Evolutionary conservation across 768 basidiomycete genomes (phyloP), one percentile per base, ranked within the genome.

Genomic region (Leccinum longicurvipes): DNA sequence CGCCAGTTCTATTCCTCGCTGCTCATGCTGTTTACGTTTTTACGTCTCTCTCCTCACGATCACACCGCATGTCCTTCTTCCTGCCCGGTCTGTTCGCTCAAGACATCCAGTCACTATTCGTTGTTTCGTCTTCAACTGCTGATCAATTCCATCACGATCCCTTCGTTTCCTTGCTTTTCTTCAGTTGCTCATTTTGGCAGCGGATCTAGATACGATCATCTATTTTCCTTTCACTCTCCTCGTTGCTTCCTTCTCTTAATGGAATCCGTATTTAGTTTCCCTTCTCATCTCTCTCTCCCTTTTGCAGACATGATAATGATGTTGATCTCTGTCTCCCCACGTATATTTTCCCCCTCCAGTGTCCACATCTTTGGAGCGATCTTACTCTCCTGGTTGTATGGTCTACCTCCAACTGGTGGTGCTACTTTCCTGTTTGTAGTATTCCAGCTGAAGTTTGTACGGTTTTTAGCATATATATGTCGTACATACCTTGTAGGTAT

Each of bases 1-100:
- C 57, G 27, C 65, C 51, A 42, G 42, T 42, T 51, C 47, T 57
- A 64, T 54, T 36, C 23, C 51, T 54, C 45, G 29, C 36, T 19
- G 1, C 32, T 53, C 27, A 58, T 52, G 53, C 12, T 28, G 34
- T 7, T 63, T 44, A 65, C 54, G 53, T 15, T 27, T 14, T 63
- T 36, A 65, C 29, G 56, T 39, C 36, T 31, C 15, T 36, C 10
- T 36, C 34, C 53, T 23, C 53, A 23, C 39, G 34, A 12, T 44
- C 42, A 44, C 23, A 23, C 12, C 10, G n/a, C 23, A 44, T 17
- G 21, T 11, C 42, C 12, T 44, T 44, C 17, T 14, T n/a, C 34
- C 34, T 36, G 17, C 17, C 34, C 15, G 34, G n/a, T n/a, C 9
- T 36, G 34, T n/a, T 36, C 34, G 17, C 34, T 10, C 34, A 36